Conservation (phyloP, 108 stramenopile species). For the Stephanodiscus minutulus region DNA sequence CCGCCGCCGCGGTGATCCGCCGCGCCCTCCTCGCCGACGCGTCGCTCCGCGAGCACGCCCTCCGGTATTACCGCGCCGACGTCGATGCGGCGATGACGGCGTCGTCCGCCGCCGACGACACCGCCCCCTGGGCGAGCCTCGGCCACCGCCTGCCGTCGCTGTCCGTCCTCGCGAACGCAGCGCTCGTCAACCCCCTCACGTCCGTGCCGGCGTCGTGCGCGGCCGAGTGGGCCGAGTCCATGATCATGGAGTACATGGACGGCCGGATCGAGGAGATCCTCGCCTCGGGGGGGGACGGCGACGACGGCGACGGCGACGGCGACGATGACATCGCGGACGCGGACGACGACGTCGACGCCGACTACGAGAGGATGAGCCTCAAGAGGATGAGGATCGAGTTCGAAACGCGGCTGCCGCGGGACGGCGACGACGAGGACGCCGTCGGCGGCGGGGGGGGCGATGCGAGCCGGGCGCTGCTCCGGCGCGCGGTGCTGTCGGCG, state of each 20-base stretch:
- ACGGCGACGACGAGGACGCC: no score
- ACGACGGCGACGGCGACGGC: background rate
- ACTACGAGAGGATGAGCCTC: background rate
- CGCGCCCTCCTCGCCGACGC: conserved; percentile 65
- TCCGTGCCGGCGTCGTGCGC: conserved; percentile 60
- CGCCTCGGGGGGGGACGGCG: background rate
- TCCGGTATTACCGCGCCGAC: conserved; percentile 11
- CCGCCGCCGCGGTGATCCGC: conserved; percentile 37
- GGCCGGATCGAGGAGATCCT: conserved; percentile 29
- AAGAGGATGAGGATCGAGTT: conserved; percentile 3
- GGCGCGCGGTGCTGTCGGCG: conserved; percentile 36
- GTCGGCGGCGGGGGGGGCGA: background rate
- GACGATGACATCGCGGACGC: conserved; percentile 1
- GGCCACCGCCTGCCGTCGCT: conserved; percentile 72
- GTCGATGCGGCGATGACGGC: conserved; percentile 10
- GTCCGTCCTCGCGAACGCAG: conserved; percentile 64
- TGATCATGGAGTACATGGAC: conserved; percentile 76
- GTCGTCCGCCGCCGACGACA: background rate
- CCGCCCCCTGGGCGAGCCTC: conserved; percentile 11
- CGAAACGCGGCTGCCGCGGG: background rate
- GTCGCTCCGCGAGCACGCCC: conserved; percentile 49
- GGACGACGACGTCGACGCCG: background rate
- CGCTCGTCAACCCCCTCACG: conserved; percentile 71
- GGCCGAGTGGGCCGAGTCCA: conserved; percentile 75
- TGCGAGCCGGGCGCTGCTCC: background rate